phyloP scores from a whole-genome alignment of 768 basidiomycete genomes.

The Collybia sordida region DNA sequence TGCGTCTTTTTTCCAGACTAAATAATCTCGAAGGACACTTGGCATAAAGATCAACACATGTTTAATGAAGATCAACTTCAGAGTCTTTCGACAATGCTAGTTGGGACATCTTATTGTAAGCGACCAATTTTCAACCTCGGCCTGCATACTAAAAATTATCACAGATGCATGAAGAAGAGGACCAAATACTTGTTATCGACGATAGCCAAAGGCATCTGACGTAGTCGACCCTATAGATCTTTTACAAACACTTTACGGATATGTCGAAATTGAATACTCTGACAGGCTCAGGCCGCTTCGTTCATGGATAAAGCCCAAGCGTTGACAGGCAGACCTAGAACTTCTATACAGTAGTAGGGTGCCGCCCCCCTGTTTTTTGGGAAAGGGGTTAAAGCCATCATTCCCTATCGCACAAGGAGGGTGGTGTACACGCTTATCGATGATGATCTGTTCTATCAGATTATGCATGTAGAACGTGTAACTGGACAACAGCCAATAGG shows the following conservation, averaged over 20 bases:
- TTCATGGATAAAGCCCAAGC: neutral
- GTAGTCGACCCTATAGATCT: neutral
- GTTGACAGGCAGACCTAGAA: neutral
- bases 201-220: neutral
- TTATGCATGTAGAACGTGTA: slow-evolving; percentile 21
- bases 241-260: neutral
- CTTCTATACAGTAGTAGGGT: neutral
- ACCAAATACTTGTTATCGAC: neutral
- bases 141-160: neutral
- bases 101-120: slow-evolving; percentile 88
- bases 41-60: slow-evolving; percentile 84
- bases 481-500: slow-evolving; percentile 8
- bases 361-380: neutral
- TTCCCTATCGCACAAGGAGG: neutral
- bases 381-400: neutral
- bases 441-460: slow-evolving; percentile 13
- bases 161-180: slow-evolving; percentile 12
- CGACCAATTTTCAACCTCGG: slow-evolving; percentile 7
- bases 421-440: slow-evolving; percentile 14
- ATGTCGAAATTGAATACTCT: neutral
- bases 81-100: slow-evolving; percentile 83
- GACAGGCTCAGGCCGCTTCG: neutral
- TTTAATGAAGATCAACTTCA: slow-evolving; percentile 92
- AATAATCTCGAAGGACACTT: slow-evolving; percentile 64
- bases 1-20: slow-evolving; percentile 12